Evolutionary conservation across 2,329 filamentous ascomycete genomes (phyloP).

Genomic region (Rhexocercosporidium sp.): DNA sequence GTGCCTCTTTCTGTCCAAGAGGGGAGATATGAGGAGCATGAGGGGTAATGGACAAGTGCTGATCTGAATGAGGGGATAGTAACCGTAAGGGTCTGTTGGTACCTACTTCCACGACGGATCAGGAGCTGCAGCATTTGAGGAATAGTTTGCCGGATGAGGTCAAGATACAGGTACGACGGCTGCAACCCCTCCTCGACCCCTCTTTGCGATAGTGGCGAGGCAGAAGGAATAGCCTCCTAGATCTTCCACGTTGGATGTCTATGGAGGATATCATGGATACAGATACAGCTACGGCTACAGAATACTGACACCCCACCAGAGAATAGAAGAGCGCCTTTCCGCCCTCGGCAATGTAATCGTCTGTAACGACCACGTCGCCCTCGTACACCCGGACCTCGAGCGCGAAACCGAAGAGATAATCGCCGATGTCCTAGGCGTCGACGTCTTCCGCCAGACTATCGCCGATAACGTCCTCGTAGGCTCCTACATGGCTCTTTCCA

Average conservation of each 20-base stretch:
- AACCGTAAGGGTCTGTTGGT: slow-evolving; percentile 98
- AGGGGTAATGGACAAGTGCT: slow-evolving; percentile 19
- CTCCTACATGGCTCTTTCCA: slow-evolving; percentile 94
- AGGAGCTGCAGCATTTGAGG: slow-evolving; percentile 95
- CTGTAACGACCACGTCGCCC: slow-evolving; percentile 93
- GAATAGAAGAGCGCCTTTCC: slow-evolving; percentile 95
- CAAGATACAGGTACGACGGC: slow-evolving; percentile 75
- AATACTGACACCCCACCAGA: slow-evolving; percentile 50
- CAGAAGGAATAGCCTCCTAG: not conserved
- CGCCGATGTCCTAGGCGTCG: slow-evolving; percentile 87
- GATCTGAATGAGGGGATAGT: slow-evolving; percentile 49
- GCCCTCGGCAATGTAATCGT: slow-evolving; percentile 97
- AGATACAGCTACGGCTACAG: not conserved
- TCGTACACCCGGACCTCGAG: slow-evolving; percentile 95
- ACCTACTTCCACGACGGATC: slow-evolving; percentile 93
- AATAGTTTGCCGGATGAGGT: slow-evolving; percentile 92
- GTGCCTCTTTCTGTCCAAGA: slow-evolving; percentile 36
- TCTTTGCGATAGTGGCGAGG: not conserved
- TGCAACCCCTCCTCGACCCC: slow-evolving; percentile 7
- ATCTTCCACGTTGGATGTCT: too few species aligned
- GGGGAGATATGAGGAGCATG: not conserved
- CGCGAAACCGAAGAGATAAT: slow-evolving; percentile 99
- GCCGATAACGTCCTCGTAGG: slow-evolving; percentile 97
- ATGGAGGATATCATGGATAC: not conserved
- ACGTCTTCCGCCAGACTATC: slow-evolving; percentile 92